A percentile compares a stretch with the other conserved stretches of the same genome.
Evolutionary conservation across 2,329 filamentous ascomycete species (phyloP).

Genomic region (Phialemoniopsis sp.): DNA sequence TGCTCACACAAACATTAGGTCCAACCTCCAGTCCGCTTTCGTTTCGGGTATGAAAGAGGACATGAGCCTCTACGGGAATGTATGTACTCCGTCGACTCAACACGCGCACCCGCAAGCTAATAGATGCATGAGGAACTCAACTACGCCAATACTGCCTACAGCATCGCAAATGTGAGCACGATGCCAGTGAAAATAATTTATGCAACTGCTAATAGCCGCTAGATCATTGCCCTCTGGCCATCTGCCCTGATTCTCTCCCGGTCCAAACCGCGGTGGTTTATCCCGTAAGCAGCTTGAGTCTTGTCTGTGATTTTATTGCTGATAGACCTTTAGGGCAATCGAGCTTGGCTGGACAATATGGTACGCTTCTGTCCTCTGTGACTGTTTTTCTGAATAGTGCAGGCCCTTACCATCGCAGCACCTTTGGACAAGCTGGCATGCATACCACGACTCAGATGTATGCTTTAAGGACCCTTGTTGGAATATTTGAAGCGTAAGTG

Average conservation of each 20-base stretch:
- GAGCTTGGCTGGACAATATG: constrained; percentile 10
- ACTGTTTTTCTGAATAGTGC: too few relatives aligned
- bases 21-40: constrained; percentile 7
- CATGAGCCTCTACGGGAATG: constrained; percentile 8
- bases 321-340: constrained; percentile 1
- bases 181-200: too few relatives aligned
- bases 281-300: constrained; percentile 2
- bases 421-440: constrained; percentile 7
- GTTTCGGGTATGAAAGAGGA: constrained; percentile 11
- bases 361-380: too few relatives aligned
- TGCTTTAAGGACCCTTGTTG: constrained; percentile 4
- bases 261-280: constrained; percentile 7
- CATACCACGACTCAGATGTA: constrained; percentile 9
- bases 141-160: constrained; percentile 6
- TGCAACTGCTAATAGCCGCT: too few relatives aligned
- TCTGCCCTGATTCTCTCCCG: constrained; percentile 3
- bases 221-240: constrained; percentile 9
- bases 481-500: constrained; percentile 9
- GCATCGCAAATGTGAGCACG: constrained; percentile 4
- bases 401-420: too few relatives aligned
- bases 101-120: too few relatives aligned
- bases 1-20: too few relatives aligned
- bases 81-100: neutral
- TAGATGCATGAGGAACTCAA: constrained; percentile 11
- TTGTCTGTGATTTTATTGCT: too few relatives aligned